Evolutionary conservation across 31 red algal genomes (phyloP).

Genomic region (Odonthalia washingtoniensis): DNA sequence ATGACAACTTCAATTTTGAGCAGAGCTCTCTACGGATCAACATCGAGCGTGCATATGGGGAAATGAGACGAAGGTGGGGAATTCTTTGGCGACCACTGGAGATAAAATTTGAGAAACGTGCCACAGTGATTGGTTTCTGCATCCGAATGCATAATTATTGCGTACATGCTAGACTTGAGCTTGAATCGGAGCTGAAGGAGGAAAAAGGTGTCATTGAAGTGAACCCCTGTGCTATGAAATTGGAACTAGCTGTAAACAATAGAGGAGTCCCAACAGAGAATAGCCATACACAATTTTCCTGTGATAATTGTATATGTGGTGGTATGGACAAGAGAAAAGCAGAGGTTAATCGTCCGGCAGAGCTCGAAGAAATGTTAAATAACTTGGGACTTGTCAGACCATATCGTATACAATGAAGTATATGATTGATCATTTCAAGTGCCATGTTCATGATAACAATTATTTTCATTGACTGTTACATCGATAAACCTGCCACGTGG

Average conservation of each 20-base stretch:
- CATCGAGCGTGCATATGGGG: constrained; percentile 31
- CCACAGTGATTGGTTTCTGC: neutral
- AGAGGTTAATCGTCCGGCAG: neutral
- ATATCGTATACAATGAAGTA: neutral
- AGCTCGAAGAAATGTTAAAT: neutral
- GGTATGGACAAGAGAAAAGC: neutral
- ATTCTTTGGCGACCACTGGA: constrained; percentile 24
- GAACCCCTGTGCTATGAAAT: neutral
- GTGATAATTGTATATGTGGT: neutral
- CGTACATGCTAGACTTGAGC: neutral
- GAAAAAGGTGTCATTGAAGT: neutral
- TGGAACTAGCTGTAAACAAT: neutral
- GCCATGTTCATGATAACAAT: no score
- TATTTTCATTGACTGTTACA: no score
- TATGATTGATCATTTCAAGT: no score
- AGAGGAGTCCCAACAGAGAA: neutral
- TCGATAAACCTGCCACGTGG: no score
- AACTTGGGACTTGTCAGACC: neutral
- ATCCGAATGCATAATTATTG: constrained; percentile 9
- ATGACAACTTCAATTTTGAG: neutral
- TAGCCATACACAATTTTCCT: neutral
- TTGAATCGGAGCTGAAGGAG: neutral
- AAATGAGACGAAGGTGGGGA: constrained; percentile 26
- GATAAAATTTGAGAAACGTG: constrained; percentile 1
- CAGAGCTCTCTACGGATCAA: constrained; percentile 9